A percentile compares a stretch with the other conserved stretches of the same genome.
Evolutionary conservation across 116 monocot species (phyloP).

Genomic region (Cymodocea nodosa): DNA sequence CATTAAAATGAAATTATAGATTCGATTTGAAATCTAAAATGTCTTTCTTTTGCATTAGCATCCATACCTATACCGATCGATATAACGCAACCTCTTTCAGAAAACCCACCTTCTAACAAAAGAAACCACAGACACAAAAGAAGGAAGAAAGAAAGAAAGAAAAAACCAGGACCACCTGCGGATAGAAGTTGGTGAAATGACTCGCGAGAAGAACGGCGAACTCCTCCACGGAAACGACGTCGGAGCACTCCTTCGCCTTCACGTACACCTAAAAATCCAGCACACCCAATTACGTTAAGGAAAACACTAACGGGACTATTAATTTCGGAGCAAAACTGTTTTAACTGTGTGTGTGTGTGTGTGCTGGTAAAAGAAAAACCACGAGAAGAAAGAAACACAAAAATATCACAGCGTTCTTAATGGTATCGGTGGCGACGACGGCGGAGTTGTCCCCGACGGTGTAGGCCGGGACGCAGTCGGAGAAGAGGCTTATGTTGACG

Average conservation of each 20-base stretch:
- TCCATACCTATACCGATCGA: too few relatives aligned
- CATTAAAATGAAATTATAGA: too few relatives aligned
- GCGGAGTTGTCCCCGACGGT: conserved; percentile 60
- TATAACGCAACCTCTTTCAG: too few relatives aligned
- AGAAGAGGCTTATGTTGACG: conserved; percentile 55
- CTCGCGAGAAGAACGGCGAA: conserved; percentile 64
- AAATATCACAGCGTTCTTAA: conserved; percentile 84
- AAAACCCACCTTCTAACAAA: too few relatives aligned
- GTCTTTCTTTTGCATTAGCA: too few relatives aligned
- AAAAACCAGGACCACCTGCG: conserved; percentile 29
- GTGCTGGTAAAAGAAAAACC: too few relatives aligned
- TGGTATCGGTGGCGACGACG: conserved; percentile 89
- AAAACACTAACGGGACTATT: too few relatives aligned
- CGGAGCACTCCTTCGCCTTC: conserved; percentile 78
- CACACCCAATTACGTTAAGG: too few relatives aligned
- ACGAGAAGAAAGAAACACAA: neutral
- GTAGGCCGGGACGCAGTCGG: conserved; percentile 77
- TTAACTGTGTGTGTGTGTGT: too few relatives aligned
- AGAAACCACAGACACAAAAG: neutral
- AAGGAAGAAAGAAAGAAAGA: too few relatives aligned
- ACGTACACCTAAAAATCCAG: conserved; percentile 51
- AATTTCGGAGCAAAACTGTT: neutral
- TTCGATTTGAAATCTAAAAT: too few relatives aligned
- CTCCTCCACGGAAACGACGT: conserved; percentile 47
- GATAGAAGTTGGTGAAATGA: conserved; percentile 70